Conservation (phyloP, 164 flowering plant genomes). For the Nymphaea colorata region DNA sequence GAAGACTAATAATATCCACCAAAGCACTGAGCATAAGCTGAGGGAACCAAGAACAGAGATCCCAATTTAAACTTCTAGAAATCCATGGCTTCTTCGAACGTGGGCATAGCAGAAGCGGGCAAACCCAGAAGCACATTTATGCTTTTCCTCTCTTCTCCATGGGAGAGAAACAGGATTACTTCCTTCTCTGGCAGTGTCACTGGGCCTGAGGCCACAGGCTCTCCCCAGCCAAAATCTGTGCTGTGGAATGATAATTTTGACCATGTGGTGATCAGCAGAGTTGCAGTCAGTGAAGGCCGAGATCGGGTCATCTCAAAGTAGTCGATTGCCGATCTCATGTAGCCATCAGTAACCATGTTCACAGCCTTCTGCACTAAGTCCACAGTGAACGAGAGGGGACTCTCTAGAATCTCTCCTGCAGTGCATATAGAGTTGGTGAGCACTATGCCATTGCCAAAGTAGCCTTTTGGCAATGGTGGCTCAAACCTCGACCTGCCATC, state of each 20-base stretch:
- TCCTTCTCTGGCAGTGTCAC: conserved; percentile 84
- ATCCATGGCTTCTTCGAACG: conserved; percentile 43
- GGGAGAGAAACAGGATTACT: conserved; percentile 60
- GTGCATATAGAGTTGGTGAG: conserved; percentile 50
- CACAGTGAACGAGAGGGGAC: conserved; percentile 46
- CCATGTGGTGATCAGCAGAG: conserved; percentile 82
- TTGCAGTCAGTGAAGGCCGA: conserved; percentile 66
- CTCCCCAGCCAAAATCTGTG: conserved; percentile 92
- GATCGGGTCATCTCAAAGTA: conserved; percentile 66
- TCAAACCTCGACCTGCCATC: conserved; percentile 66
- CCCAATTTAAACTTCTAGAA: neutral
- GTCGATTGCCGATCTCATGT: conserved; percentile 84
- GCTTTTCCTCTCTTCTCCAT: conserved; percentile 57
- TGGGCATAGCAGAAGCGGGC: conserved; percentile 76
- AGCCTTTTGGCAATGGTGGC: conserved; percentile 68
- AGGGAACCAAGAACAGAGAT: neutral
- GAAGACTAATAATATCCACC: neutral
- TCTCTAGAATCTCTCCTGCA: conserved; percentile 47
- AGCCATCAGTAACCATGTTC: conserved; percentile 44
- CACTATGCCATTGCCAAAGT: conserved; percentile 81
- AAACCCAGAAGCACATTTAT: conserved; percentile 77
- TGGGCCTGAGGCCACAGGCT: conserved; percentile 65
- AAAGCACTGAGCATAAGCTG: neutral
- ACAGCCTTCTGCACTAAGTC: conserved; percentile 54
- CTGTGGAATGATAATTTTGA: conserved; percentile 64